A percentile compares a stretch with the other conserved stretches of the same genome.
phyloP scores from a whole-genome alignment of 108 stramenopile genomes.

The Skeletonema menzelii region DNA sequence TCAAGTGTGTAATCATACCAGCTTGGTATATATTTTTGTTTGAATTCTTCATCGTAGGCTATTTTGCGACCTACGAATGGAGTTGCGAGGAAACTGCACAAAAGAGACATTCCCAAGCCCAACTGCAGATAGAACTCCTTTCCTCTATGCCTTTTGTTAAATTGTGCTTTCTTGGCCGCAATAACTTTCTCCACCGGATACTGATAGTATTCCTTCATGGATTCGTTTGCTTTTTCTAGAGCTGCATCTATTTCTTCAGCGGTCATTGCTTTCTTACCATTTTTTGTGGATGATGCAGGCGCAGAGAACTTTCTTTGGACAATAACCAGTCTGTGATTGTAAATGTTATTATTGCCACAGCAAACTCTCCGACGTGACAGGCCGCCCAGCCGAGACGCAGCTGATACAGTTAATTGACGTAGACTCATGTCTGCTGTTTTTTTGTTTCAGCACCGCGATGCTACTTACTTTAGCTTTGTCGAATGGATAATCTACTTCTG shows the following conservation, averaged over 20 bases:
- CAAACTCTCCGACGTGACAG: not conserved
- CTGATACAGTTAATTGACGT: not conserved
- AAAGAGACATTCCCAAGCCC: conserved; percentile 51
- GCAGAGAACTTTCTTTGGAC: not conserved
- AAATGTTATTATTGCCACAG: not conserved
- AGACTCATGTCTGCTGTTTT: not conserved
- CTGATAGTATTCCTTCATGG: conserved; percentile 69
- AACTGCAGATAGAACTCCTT: conserved; percentile 55
- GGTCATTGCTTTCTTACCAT: conserved; percentile 20
- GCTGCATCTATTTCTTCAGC: conserved; percentile 48
- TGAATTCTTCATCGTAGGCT: conserved; percentile 79
- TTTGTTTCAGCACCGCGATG: no score
- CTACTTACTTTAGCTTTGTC: no score
- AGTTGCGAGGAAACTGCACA: conserved; percentile 61
- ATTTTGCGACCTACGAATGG: conserved; percentile 80
- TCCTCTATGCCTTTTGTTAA: conserved; percentile 34
- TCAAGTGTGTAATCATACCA: conserved; percentile 84
- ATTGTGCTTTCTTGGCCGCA: conserved; percentile 48
- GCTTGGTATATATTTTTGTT: conserved; percentile 66
- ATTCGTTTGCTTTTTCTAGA: conserved; percentile 62
- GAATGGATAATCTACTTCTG: no score
- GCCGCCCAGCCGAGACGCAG: not conserved
- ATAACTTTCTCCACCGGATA: conserved; percentile 61
- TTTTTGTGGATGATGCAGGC: not conserved
- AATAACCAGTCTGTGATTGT: not conserved